phyloP scores from a whole-genome alignment of 2,329 filamentous ascomycete genomes.

The Monilinia aucupariae region DNA sequence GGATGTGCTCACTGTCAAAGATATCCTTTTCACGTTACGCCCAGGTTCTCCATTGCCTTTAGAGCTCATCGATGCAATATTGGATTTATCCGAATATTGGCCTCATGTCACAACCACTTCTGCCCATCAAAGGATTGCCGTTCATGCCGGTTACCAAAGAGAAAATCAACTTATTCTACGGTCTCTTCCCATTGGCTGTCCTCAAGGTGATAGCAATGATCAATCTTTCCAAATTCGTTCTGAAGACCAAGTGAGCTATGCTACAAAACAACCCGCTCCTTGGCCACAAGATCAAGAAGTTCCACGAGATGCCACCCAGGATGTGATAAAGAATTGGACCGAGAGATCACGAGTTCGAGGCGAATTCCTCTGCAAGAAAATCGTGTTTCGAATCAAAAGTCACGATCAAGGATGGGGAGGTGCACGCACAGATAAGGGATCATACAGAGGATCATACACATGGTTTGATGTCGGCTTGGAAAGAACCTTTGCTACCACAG shows the following conservation, averaged over 20 bases:
- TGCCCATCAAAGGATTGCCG: background rate
- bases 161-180: conserved; percentile 40
- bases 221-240: conserved; percentile 13
- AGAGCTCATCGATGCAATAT: conserved; percentile 51
- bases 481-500: conserved; percentile 41
- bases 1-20: conserved; percentile 47
- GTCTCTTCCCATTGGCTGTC: conserved; percentile 31
- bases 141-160: conserved; percentile 5
- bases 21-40: conserved; percentile 39
- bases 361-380: conserved; percentile 50
- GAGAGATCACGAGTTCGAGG: conserved; percentile 19
- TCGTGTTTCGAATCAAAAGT: conserved; percentile 54
- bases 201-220: conserved; percentile 7
- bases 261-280: conserved; percentile 19
- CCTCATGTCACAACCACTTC: conserved; percentile 38
- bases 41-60: conserved; percentile 43
- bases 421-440: conserved; percentile 31
- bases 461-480: conserved; percentile 62
- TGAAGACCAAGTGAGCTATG: conserved; percentile 6
- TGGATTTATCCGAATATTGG: conserved; percentile 61
- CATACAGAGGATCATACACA: conserved; percentile 48
- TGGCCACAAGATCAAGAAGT: conserved; percentile 16
- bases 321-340: conserved; percentile 24
- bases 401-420: conserved; percentile 55
- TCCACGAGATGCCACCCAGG: conserved; percentile 22